These are phyloP conservation scores for Tarenaya hassleriana DNA, from an alignment of 345 rosid genomes.

Conservation along the genomic window DNA sequence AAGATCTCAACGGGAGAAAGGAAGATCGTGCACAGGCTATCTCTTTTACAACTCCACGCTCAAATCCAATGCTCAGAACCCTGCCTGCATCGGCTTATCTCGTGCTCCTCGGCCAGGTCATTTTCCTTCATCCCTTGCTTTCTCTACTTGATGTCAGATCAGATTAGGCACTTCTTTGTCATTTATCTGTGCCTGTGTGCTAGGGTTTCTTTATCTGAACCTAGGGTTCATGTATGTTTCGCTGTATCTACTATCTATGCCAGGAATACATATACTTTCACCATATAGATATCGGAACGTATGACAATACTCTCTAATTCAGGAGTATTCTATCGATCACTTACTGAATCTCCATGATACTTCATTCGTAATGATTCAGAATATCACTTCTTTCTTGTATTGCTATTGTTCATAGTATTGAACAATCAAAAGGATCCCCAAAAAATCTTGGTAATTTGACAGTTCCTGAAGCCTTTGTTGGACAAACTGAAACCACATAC, in stretches of 20 bases:
- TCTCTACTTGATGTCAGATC: neutral
- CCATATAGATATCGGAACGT: neutral
- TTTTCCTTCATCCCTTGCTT: neutral
- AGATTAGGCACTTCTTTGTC: neutral
- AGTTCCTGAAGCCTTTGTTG: conserved; percentile 44
- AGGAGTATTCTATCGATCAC: neutral
- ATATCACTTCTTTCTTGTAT: too few species aligned
- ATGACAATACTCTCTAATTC: neutral
- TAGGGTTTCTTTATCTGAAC: conserved; percentile 6
- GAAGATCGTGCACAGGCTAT: conserved; percentile 63
- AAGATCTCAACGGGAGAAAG: conserved; percentile 31
- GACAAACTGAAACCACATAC: conserved; percentile 42
- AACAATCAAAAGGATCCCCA: neutral
- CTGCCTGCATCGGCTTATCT: conserved; percentile 70
- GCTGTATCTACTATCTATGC: neutral
- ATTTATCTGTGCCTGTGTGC: conserved; percentile 1
- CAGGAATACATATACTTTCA: neutral
- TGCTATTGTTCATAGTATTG: neutral
- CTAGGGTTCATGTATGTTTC: neutral
- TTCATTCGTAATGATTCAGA: too few species aligned
- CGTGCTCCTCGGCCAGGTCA: conserved; percentile 46
- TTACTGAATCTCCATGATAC: too few species aligned
- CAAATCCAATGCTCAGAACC: conserved; percentile 47
- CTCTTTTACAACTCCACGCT: conserved; percentile 49
- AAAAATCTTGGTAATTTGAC: neutral